phyloP scores from a whole-genome alignment of 2,329 filamentous ascomycete species.

The Exophiala sp. region DNA sequence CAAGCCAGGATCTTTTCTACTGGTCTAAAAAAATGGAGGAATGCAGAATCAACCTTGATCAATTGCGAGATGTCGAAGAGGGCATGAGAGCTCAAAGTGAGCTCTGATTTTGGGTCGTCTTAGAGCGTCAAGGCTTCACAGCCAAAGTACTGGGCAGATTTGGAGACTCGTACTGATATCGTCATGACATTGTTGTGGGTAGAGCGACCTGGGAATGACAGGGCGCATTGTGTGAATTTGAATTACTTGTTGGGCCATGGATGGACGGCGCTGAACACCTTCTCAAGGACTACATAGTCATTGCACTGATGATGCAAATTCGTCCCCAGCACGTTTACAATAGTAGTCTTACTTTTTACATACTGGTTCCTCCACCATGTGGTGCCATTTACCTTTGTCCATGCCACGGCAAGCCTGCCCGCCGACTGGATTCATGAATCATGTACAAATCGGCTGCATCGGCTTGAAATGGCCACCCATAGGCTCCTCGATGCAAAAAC shows the following conservation, averaged over 20 bases:
- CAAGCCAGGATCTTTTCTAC: constrained; percentile 25
- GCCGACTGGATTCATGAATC: not conserved
- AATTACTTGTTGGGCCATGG: not conserved
- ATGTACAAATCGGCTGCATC: not conserved
- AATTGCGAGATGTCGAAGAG: constrained; percentile 28
- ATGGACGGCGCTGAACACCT: not conserved
- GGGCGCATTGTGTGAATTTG: not conserved
- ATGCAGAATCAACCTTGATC: constrained; percentile 28
- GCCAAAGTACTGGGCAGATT: not conserved
- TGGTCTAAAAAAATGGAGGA: constrained; percentile 30
- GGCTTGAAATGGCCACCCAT: not conserved
- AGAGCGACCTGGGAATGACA: not conserved
- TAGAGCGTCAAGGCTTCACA: no score
- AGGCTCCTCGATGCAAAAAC: no score
- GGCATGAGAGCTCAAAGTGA: constrained; percentile 22
- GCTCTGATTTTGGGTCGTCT: not conserved
- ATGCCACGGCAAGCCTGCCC: not conserved
- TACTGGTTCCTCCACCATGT: not conserved
- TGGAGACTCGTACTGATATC: no score
- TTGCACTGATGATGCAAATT: no score
- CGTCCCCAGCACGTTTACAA: no score
- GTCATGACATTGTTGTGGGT: no score
- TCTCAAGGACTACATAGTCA: not conserved
- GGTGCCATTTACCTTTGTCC: not conserved
- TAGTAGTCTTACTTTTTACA: not conserved